Percentiles rank a stretch among this genome's conserved stretches.
phyloP scores from a whole-genome alignment of 345 rosid species.

The Bruguiera sexangula region DNA sequence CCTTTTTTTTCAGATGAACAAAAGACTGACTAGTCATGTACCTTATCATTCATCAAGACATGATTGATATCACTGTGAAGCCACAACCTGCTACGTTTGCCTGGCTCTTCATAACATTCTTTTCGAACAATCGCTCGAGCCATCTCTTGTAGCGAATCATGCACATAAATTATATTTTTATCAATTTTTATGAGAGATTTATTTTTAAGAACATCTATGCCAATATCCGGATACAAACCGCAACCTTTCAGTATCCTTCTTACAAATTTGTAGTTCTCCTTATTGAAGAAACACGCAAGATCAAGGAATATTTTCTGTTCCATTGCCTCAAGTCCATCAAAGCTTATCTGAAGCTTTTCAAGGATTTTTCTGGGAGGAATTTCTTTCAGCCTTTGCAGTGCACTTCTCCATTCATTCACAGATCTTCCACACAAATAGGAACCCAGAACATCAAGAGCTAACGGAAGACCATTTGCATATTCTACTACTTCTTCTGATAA shows the following conservation, averaged over 20 bases:
- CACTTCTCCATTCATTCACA: conserved; percentile 14
- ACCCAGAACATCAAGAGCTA: conserved; percentile 19
- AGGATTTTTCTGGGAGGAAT: conserved; percentile 8
- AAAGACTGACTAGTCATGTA: background rate
- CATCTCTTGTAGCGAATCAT: conserved; percentile 22
- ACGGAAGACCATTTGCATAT: conserved; percentile 3
- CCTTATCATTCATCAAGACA: conserved; percentile 11
- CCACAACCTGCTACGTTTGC: conserved; percentile 30
- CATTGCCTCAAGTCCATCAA: conserved; percentile 15
- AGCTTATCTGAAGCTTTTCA: conserved; percentile 17
- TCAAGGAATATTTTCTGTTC: conserved; percentile 26
- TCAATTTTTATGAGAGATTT: conserved; percentile 9
- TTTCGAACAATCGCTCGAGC: conserved; percentile 27
- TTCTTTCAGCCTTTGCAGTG: conserved; percentile 13
- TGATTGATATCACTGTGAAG: conserved; percentile 16
- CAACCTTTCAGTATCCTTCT: conserved; percentile 17
- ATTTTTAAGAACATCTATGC: conserved; percentile 7
- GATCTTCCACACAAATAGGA: conserved; percentile 8
- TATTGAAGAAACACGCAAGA: conserved; percentile 27
- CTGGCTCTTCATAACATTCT: conserved; percentile 1
- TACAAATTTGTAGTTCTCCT: conserved; percentile 4
- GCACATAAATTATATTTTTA: conserved; percentile 14
- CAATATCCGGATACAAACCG: conserved; percentile 7
- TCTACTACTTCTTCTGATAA: background rate
- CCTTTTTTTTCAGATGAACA: background rate